Evolutionary conservation across 345 rosid genomes (phyloP).

Genomic region (Citrus glauca): DNA sequence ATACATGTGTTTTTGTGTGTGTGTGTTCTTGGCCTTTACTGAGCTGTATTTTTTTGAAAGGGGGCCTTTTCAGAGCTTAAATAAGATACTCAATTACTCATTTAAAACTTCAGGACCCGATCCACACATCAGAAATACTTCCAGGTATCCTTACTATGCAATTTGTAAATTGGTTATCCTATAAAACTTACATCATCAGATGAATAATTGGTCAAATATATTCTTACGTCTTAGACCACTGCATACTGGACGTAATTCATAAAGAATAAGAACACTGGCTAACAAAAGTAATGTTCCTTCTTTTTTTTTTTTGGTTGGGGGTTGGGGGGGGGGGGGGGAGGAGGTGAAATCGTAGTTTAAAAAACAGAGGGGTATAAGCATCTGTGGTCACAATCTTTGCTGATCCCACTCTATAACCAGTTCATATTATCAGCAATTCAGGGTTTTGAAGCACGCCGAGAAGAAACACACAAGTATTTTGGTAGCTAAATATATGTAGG

Average conservation of each 20-base stretch:
- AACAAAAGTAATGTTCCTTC: not conserved
- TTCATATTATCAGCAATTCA: not conserved
- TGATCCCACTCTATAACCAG: not conserved
- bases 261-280: not conserved
- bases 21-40: not conserved
- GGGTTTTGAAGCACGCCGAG: not conserved
- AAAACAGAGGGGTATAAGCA: not conserved
- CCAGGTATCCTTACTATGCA: not conserved
- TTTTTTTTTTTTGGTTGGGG: not conserved
- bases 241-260: not conserved
- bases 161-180: not conserved
- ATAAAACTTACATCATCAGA: not conserved
- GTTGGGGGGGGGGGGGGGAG: not conserved
- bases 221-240: not conserved
- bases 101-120: not conserved
- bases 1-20: not conserved
- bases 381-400: not conserved
- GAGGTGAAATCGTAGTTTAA: not conserved
- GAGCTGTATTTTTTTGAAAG: not conserved
- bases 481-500: not conserved
- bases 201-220: no score
- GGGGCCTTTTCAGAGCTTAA: not conserved
- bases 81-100: not conserved
- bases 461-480: not conserved
- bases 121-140: not conserved